Percentiles rank a stretch among this genome's conserved stretches.
These are phyloP conservation scores for Fraxinus angustifolia DNA, from an alignment of 305 asterid species.

Conservation along the genomic window DNA sequence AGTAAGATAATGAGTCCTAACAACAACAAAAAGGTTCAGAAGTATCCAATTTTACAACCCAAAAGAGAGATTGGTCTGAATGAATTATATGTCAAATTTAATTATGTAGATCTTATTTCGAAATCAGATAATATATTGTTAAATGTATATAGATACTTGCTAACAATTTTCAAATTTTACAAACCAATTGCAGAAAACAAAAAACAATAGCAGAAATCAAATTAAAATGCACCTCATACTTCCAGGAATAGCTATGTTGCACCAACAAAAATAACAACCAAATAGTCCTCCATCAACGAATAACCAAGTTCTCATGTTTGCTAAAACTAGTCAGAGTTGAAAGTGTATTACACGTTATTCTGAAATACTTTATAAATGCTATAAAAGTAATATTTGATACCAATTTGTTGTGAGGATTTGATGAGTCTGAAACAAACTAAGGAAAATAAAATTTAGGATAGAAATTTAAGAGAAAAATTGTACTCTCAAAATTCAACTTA, in stretches of 20 bases:
- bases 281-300: not conserved
- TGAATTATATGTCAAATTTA: not conserved
- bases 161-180: not conserved
- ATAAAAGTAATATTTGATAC: not conserved
- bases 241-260: not conserved
- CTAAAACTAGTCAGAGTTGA: not conserved
- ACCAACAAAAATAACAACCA: not conserved
- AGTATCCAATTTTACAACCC: not conserved
- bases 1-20: not conserved
- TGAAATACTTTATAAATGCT: too few relatives aligned
- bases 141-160: not conserved
- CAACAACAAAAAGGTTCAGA: not conserved
- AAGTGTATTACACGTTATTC: too few relatives aligned
- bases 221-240: not conserved
- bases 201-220: not conserved
- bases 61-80: not conserved
- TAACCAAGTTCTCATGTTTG: not conserved
- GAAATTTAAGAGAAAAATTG: not conserved
- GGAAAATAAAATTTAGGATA: not conserved
- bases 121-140: not conserved
- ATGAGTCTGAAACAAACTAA: not conserved
- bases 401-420: not conserved
- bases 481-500: not conserved
- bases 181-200: not conserved
- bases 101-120: not conserved